Percentiles rank a stretch among this genome's conserved stretches.
These are phyloP conservation scores for Mentha longifolia DNA, from an alignment of 257 asterid species.

Conservation along the genomic window DNA sequence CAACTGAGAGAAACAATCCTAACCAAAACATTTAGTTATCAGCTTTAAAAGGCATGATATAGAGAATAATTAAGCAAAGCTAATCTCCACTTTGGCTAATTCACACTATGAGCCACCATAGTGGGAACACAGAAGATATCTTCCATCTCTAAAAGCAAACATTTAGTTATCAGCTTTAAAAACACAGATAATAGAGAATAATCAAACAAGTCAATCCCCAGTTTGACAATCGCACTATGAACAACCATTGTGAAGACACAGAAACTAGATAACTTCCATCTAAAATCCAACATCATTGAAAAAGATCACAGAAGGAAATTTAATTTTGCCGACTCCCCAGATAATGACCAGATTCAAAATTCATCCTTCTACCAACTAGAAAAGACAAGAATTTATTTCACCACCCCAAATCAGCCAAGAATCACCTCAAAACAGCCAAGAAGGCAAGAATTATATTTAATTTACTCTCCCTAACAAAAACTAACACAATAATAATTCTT, in stretches of 20 bases:
- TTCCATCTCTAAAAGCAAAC: background rate
- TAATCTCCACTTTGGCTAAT: background rate
- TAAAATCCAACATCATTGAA: background rate
- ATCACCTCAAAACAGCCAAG: background rate
- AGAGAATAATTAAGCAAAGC: conserved; percentile 14
- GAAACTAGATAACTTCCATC: background rate
- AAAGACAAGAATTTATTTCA: conserved; percentile 5
- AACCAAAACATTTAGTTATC: background rate
- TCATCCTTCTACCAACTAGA: conserved; percentile 15
- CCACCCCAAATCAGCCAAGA: background rate
- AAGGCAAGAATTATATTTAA: conserved; percentile 1
- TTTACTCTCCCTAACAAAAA: background rate
- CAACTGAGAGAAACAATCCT: background rate
- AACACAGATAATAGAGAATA: conserved; percentile 1
- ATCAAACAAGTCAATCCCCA: conserved; percentile 16
- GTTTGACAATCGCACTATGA: background rate
- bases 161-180: background rate
- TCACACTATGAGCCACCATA: background rate
- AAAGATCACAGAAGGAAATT: background rate
- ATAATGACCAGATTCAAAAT: background rate
- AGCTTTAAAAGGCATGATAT: background rate
- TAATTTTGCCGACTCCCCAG: background rate
- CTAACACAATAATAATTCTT: background rate
- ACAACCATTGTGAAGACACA: conserved; percentile 11
- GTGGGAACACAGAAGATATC: too few relatives aligned